These are phyloP conservation scores for Cercophora sp. DNA, from an alignment of 495 filamentous ascomycete genomes.

Conservation along the genomic window DNA sequence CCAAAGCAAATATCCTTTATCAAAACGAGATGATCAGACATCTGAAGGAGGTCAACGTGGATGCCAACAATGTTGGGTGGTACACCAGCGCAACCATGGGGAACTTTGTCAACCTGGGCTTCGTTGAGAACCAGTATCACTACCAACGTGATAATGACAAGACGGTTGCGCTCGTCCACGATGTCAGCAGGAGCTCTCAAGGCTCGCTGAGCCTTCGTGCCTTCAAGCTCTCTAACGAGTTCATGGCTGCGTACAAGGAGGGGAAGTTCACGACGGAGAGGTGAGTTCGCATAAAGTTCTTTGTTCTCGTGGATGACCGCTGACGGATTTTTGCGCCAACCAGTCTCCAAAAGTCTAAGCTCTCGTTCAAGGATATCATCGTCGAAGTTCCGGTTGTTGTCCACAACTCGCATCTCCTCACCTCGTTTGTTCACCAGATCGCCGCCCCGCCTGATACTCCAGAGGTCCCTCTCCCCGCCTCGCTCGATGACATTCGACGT, in stretches of 20 bases:
- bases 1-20: conserved; percentile 83
- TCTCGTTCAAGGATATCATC: conserved; percentile 92
- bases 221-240: conserved; percentile 80
- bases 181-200: conserved; percentile 88
- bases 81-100: conserved; percentile 98
- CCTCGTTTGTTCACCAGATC: conserved; percentile 88
- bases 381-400: conserved; percentile 86
- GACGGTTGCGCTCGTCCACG: conserved; percentile 92
- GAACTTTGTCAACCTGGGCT: conserved; percentile 91
- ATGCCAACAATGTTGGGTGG: conserved; percentile 97
- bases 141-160: conserved; percentile 95
- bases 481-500: conserved; percentile 65
- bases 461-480: conserved; percentile 67
- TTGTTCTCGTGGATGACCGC: conserved; percentile 1
- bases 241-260: conserved; percentile 93
- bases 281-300: conserved; percentile 44
- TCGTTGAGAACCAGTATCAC: conserved; percentile 96
- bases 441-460: conserved; percentile 50
- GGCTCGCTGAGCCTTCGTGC: conserved; percentile 86
- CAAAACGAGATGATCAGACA: conserved; percentile 97
- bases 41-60: conserved; percentile 93
- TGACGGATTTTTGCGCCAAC: conserved; percentile 27
- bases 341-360: conserved; percentile 84
- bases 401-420: conserved; percentile 96
- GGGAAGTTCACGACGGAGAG: conserved; percentile 93